These are phyloP conservation scores for Lepidium didymum DNA, from an alignment of 345 rosid genomes.

Conservation along the genomic window DNA sequence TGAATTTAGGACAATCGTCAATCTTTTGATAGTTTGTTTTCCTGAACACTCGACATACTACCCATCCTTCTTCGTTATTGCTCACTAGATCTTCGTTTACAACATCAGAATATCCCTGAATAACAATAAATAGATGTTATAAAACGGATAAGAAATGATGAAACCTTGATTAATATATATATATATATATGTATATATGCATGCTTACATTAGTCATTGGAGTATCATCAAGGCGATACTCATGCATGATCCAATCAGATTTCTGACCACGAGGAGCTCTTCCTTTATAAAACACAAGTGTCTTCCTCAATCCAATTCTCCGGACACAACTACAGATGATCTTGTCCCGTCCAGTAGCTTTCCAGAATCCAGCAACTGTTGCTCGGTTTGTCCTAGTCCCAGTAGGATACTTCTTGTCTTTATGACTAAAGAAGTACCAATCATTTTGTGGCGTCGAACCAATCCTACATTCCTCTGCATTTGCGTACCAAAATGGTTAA, in stretches of 20 bases:
- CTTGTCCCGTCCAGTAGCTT: conserved; percentile 97
- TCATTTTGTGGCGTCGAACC: conserved; percentile 94
- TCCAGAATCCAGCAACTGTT: conserved; percentile 94
- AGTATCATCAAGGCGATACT: conserved; percentile 80
- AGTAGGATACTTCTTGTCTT: conserved; percentile 94
- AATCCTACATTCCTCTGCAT: conserved; percentile 78
- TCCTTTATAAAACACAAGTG: conserved; percentile 86
- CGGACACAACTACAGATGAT: conserved; percentile 60
- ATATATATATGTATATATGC: not conserved
- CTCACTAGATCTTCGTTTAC: conserved; percentile 37
- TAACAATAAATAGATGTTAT: not conserved
- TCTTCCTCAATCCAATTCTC: conserved; percentile 88
- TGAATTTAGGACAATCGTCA: conserved; percentile 63
- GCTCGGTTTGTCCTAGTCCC: conserved; percentile 96
- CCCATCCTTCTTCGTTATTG: conserved; percentile 88
- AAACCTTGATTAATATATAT: not conserved
- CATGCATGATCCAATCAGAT: conserved; percentile 99
- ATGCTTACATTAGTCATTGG: conserved; percentile 34
- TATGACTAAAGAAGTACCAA: conserved; percentile 98
- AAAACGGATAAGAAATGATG: not conserved
- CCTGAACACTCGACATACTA: conserved; percentile 85
- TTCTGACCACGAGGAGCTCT: conserved; percentile 97
- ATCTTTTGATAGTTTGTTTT: conserved; percentile 87
- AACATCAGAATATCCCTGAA: conserved; percentile 4
- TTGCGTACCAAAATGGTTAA: not conserved